Conservation (phyloP, 495 filamentous ascomycete species). For the Aspergillus carlsbadensis region DNA sequence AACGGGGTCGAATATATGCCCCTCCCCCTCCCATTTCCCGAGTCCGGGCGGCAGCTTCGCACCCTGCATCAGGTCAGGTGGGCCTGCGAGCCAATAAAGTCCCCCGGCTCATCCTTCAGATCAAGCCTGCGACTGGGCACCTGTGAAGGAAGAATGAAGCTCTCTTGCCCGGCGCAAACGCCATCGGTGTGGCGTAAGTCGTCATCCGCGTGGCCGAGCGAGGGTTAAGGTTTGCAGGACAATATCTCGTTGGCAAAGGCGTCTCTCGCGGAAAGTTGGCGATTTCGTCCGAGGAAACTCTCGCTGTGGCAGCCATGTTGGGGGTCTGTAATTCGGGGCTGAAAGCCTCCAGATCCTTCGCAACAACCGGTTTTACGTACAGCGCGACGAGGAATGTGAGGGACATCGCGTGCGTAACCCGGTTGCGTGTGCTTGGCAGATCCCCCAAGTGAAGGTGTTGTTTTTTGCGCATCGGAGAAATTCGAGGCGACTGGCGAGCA, state of each 20-base stretch:
- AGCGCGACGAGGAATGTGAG: too few relatives aligned
- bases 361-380: too few relatives aligned
- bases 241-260: too few relatives aligned
- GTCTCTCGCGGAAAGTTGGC: too few relatives aligned
- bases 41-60: background rate
- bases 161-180: background rate
- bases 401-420: background rate
- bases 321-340: too few relatives aligned
- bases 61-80: background rate
- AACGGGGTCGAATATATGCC: too few relatives aligned
- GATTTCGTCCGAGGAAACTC: too few relatives aligned
- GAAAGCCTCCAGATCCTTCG: too few relatives aligned
- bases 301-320: too few relatives aligned
- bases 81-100: background rate
- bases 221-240: too few relatives aligned
- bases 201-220: background rate
- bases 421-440: background rate
- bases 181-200: conserved; percentile 11
- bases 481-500: background rate
- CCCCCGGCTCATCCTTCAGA: background rate
- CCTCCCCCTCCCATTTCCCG: background rate
- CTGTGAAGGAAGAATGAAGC: background rate
- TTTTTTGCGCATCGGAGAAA: background rate
- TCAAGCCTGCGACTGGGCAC: background rate
- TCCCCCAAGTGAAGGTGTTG: background rate